phyloP scores from a whole-genome alignment of 331 rosid species.

The Malus hybrid region DNA sequence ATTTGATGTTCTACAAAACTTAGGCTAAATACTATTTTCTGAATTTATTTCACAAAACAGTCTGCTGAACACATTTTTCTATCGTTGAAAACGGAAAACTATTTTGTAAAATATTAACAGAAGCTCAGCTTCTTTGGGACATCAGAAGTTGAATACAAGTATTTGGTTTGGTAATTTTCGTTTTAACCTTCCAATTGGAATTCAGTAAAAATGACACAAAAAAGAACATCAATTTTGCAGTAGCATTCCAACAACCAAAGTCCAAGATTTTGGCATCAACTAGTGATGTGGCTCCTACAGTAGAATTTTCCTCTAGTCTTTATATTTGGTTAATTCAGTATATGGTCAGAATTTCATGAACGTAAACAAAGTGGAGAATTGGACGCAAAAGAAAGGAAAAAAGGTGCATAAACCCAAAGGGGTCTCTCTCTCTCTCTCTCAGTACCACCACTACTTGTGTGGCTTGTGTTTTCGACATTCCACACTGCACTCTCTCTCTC shows the following conservation, averaged over 20 bases:
- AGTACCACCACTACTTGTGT: neutral
- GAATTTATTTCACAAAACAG: no score
- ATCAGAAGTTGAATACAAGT: neutral
- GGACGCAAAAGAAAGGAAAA: no score
- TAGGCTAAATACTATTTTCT: no score
- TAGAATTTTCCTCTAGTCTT: no score
- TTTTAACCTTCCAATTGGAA: neutral
- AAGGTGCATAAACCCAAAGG: neutral
- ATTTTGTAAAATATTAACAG: no score
- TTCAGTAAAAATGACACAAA: neutral
- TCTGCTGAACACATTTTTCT: no score
- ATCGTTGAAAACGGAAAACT: no score
- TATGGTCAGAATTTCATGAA: neutral
- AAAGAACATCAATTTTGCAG: neutral
- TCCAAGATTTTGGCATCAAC: conserved; percentile 3
- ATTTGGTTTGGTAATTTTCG: no score
- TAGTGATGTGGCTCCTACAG: neutral
- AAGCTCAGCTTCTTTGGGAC: no score
- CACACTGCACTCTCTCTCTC: neutral
- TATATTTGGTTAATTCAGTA: neutral
- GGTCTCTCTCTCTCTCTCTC: neutral
- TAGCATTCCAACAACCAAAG: conserved; percentile 5
- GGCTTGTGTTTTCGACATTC: neutral
- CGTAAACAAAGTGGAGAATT: neutral
- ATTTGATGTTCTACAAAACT: no score